Evolutionary conservation across 129 eudicot genomes (phyloP), one percentile per base, ranked within the genome.

Genomic region (Flaveria bidentis): DNA sequence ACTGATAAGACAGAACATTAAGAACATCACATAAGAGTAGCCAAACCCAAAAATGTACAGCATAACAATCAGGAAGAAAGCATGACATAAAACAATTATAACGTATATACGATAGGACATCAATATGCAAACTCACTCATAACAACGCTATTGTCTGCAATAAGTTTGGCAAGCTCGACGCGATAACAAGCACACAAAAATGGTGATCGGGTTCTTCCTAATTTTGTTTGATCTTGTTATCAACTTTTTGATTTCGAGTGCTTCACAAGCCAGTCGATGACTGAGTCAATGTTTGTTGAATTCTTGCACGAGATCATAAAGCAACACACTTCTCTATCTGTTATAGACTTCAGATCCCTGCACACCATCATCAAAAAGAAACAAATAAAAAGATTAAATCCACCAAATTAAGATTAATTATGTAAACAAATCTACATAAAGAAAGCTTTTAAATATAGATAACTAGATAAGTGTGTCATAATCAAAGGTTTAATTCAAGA

Each of bases 361-460:
- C 90, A 90, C 56, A 93, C 89, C 14, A 90, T 90, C 97, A 95
- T 56, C 14, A 56, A 18, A 9, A 55, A 17, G 20, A 18, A 55
- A 17, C 17, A 88, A 52, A 90, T 89, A 30, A 15, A 53, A 93
- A 85, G 80, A 93, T 96, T 18, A 82, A 76, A 72, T 88, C 97
- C 20, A 93, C 87, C 88, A 87, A 36, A 90, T 62, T 90, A 90
- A 26, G 96, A 90, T 86, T 90, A 88, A 86, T 2, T 88, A 51
- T 14, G 60, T 17, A 52, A n/a, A n/a, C 3, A 18, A 17, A 1
- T 18, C 28, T 56, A 56, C 12, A 56, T 18, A 18, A 18, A 56
- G 18, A 6, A n/a, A 52, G 2, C 9, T 52, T 16, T 52, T 52
- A 5, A 5, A 6, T n/a, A 55, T 17, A 23, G 61, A 55, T 51